phyloP scores from a whole-genome alignment of 495 filamentous ascomycete species.

The Talaromyces stipitatus region DNA sequence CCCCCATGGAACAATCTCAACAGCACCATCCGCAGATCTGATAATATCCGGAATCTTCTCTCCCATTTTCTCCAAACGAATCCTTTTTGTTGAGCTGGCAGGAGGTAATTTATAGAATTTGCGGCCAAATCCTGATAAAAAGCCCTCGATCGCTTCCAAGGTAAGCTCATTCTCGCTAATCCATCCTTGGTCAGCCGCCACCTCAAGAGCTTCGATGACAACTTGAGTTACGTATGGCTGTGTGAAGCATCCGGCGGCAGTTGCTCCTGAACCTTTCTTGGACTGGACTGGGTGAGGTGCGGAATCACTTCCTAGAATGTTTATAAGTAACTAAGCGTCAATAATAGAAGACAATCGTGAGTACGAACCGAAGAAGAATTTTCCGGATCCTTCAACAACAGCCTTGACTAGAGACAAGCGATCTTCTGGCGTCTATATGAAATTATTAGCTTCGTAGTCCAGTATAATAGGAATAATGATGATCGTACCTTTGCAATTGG shows the following conservation, averaged over 20 bases:
- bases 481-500: slow-evolving; percentile 56
- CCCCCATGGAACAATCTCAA: slow-evolving; percentile 9
- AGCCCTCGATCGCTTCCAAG: slow-evolving; percentile 60
- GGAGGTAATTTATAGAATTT: slow-evolving; percentile 55
- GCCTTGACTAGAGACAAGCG: slow-evolving; percentile 67
- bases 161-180: slow-evolving; percentile 62
- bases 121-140: slow-evolving; percentile 68
- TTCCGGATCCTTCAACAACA: slow-evolving; percentile 55
- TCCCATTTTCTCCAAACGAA: slow-evolving; percentile 53
- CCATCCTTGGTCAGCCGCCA: slow-evolving; percentile 57
- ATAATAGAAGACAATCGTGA: neutral
- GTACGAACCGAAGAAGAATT: slow-evolving; percentile 67
- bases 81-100: slow-evolving; percentile 39
- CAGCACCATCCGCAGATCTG: slow-evolving; percentile 19
- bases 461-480: neutral
- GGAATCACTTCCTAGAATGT: slow-evolving; percentile 44
- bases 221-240: slow-evolving; percentile 77
- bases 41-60: slow-evolving; percentile 50
- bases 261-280: slow-evolving; percentile 58
- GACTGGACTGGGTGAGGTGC: slow-evolving; percentile 70
- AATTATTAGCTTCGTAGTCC: slow-evolving; percentile 23
- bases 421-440: slow-evolving; percentile 49
- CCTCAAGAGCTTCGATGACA: slow-evolving; percentile 66
- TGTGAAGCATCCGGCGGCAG: slow-evolving; percentile 84
- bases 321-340: neutral